These are phyloP conservation scores for Rhizophagus clarus DNA, from an alignment of 192 early-diverging fungal species.

Conservation along the genomic window DNA sequence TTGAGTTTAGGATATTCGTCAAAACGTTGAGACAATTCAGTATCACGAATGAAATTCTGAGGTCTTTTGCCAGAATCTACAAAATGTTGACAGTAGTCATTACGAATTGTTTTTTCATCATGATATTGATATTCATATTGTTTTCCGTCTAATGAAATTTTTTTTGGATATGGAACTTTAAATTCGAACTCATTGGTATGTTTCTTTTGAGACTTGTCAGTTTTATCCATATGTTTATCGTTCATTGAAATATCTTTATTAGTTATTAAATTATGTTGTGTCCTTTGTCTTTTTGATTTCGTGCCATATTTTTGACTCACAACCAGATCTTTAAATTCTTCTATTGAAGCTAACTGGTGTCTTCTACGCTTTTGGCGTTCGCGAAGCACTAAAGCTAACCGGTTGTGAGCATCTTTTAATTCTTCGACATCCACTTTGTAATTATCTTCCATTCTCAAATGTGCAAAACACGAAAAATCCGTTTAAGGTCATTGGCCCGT, in stretches of 20 bases:
- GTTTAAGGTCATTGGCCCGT: too few species aligned
- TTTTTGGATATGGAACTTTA: not conserved
- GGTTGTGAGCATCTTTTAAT: constrained; percentile 5
- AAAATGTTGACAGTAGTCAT: constrained; percentile 64
- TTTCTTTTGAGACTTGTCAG: not conserved
- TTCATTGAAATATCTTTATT: not conserved
- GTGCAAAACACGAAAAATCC: too few species aligned
- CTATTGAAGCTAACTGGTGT: not conserved
- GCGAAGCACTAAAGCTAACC: constrained; percentile 1
- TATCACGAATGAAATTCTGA: constrained; percentile 63
- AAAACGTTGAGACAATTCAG: constrained; percentile 50
- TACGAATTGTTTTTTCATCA: constrained; percentile 34
- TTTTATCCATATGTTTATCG: not conserved
- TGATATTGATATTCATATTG: not conserved
- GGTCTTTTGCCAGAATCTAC: constrained; percentile 53
- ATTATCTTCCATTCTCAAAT: not conserved
- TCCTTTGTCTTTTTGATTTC: not conserved
- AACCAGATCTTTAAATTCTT: not conserved
- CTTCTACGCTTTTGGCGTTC: constrained; percentile 23
- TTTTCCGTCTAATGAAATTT: not conserved
- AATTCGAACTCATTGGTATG: not conserved
- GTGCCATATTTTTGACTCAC: not conserved
- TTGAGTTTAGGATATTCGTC: constrained; percentile 61
- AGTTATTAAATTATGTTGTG: not conserved
- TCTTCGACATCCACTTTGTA: not conserved